Evolutionary conservation across 1,284 basidiomycete species (phyloP).

Genomic region (Naganishia albida): DNA sequence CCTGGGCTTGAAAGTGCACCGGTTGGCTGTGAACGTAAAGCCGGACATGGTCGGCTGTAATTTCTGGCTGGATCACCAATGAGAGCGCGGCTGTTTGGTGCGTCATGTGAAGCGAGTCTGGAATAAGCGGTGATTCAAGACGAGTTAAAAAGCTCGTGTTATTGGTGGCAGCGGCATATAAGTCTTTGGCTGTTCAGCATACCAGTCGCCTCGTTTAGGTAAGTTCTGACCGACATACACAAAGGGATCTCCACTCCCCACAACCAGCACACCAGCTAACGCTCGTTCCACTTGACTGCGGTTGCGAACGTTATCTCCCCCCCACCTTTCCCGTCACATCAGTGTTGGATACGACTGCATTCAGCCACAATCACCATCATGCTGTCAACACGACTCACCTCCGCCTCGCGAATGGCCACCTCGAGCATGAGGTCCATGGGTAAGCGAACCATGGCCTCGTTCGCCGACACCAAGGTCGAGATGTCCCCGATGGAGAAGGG

Average conservation of each 20-base stretch:
- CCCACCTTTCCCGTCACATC: not conserved
- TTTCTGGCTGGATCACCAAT: slow-evolving; percentile 20
- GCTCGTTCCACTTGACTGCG: slow-evolving; percentile 15
- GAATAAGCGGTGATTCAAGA: slow-evolving; percentile 23
- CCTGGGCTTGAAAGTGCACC: slow-evolving; percentile 16
- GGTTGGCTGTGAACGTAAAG: slow-evolving; percentile 6
- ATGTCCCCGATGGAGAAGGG: slow-evolving; percentile 87
- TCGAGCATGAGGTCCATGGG: slow-evolving; percentile 26
- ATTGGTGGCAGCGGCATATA: slow-evolving; percentile 5
- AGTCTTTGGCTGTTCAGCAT: slow-evolving; percentile 2
- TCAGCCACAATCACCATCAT: slow-evolving; percentile 24
- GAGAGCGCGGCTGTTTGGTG: slow-evolving; percentile 9
- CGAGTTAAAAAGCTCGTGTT: slow-evolving; percentile 19
- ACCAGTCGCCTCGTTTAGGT: slow-evolving; percentile 4
- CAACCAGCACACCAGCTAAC: slow-evolving; percentile 3
- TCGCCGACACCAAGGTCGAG: slow-evolving; percentile 87
- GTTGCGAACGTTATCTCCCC: slow-evolving; percentile 2
- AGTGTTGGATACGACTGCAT: slow-evolving; percentile 21
- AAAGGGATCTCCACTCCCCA: slow-evolving; percentile 3
- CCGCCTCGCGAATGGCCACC: slow-evolving; percentile 32
- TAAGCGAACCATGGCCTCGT: slow-evolving; percentile 48
- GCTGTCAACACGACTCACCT: slow-evolving; percentile 31
- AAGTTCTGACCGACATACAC: slow-evolving; percentile 5
- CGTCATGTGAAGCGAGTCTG: slow-evolving; percentile 11
- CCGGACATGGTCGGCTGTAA: slow-evolving; percentile 31